Evolutionary conservation across 164 flowering plant genomes (phyloP).

Genomic region (Stephania yunnanensis): DNA sequence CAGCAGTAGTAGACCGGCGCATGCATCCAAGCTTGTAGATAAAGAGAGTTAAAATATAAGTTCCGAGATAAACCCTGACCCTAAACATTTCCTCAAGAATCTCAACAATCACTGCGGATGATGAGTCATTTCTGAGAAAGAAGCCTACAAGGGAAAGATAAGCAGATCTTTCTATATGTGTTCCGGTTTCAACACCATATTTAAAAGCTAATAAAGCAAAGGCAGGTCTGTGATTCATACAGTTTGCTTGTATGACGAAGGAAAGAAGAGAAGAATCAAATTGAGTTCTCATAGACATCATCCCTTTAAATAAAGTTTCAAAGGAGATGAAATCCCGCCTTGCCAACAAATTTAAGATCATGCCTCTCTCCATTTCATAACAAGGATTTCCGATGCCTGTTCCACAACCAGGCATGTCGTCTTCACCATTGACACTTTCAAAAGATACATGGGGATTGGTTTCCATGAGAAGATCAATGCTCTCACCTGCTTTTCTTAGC

Average conservation of each 20-base stretch:
- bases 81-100: constrained; percentile 48
- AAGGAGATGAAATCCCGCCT: constrained; percentile 48
- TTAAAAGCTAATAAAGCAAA: constrained; percentile 60
- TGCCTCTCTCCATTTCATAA: constrained; percentile 29
- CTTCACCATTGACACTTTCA: constrained; percentile 21
- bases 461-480: constrained; percentile 55
- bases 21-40: constrained; percentile 63
- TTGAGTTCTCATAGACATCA: constrained; percentile 24
- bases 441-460: constrained; percentile 57
- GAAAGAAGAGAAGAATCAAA: constrained; percentile 42
- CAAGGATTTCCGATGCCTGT: neutral
- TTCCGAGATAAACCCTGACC: constrained; percentile 48
- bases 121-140: constrained; percentile 40
- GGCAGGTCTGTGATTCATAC: constrained; percentile 30
- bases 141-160: constrained; percentile 57
- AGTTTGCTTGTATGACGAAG: constrained; percentile 38
- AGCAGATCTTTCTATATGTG: constrained; percentile 38
- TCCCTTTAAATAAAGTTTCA: constrained; percentile 40
- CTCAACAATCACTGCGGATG: constrained; percentile 33
- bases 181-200: constrained; percentile 37
- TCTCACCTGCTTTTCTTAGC: constrained; percentile 45
- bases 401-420: constrained; percentile 8
- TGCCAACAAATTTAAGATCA: constrained; percentile 37
- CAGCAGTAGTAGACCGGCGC: constrained; percentile 40
- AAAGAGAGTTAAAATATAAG: constrained; percentile 39